Evolutionary conservation across 345 rosid genomes (phyloP).

Genomic region (Sonneratia alba): DNA sequence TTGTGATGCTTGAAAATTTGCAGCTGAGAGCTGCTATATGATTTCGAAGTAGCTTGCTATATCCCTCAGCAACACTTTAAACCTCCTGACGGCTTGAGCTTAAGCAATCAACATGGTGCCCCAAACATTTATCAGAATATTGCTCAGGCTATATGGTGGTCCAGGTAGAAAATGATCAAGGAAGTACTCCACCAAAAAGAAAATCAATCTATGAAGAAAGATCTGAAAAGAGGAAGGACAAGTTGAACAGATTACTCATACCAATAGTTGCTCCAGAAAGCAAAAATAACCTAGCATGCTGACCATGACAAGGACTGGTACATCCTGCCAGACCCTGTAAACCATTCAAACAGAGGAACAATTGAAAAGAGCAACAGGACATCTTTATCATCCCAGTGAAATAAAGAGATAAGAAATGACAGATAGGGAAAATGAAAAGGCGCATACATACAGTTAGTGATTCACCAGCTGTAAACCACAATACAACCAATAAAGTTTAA

Average conservation of each 20-base stretch:
- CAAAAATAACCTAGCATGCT: constrained; percentile 67
- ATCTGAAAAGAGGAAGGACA: background rate
- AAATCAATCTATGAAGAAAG: background rate
- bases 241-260: constrained; percentile 1
- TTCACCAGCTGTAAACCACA: background rate
- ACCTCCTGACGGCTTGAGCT: too few species aligned
- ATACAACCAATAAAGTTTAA: background rate
- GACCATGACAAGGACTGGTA: constrained; percentile 51
- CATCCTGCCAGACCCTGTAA: constrained; percentile 44
- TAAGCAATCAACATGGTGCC: too few species aligned
- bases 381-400: background rate
- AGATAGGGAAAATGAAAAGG: background rate
- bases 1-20: too few species aligned
- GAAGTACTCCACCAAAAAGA: background rate
- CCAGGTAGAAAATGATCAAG: background rate
- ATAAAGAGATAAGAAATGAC: background rate
- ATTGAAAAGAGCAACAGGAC: background rate
- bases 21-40: too few species aligned
- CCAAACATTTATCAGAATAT: background rate
- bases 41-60: too few species aligned
- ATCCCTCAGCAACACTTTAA: too few species aligned
- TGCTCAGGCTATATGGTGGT: background rate
- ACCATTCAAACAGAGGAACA: background rate
- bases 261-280: constrained; percentile 58
- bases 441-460: background rate